Evolutionary conservation across 495 filamentous ascomycete genomes (phyloP).

Genomic region (Aspergillus egyptiacus): DNA sequence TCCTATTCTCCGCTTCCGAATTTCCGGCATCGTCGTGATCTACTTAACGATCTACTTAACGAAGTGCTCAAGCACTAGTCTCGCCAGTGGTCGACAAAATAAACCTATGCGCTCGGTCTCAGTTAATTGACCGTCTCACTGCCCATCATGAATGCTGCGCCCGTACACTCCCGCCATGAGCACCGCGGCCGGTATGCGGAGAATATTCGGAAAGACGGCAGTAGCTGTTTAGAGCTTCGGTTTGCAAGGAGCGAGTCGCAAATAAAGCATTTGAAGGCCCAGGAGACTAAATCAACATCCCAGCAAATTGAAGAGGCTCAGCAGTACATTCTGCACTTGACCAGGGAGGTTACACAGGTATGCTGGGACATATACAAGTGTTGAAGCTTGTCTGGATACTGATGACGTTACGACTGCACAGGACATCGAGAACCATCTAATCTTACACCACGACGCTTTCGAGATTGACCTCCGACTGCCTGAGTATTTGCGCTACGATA

Average conservation of each 20-base stretch:
- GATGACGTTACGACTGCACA: background rate
- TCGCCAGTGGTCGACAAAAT: background rate
- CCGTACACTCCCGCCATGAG: background rate
- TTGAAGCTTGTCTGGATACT: background rate
- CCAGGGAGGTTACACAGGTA: background rate
- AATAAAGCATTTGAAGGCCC: background rate
- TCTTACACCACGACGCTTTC: slow-evolving; percentile 2
- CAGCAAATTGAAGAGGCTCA: background rate
- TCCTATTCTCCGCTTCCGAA: background rate
- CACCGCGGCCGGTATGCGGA: background rate
- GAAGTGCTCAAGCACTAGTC: background rate
- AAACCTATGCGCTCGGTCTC: slow-evolving; percentile 12
- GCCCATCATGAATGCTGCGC: slow-evolving; percentile 12
- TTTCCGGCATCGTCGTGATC: background rate
- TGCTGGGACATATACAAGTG: background rate
- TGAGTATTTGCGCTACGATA: slow-evolving; percentile 19
- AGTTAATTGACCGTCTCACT: background rate
- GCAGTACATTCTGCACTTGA: background rate
- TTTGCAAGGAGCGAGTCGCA: background rate
- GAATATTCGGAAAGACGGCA: background rate
- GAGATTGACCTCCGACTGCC: slow-evolving; percentile 17
- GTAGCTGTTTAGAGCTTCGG: background rate
- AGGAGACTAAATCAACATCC: background rate
- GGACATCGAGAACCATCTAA: background rate
- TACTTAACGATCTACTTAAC: background rate